Conservation (phyloP, 2,329 filamentous ascomycete genomes). For the Clathrospora elynae region DNA sequence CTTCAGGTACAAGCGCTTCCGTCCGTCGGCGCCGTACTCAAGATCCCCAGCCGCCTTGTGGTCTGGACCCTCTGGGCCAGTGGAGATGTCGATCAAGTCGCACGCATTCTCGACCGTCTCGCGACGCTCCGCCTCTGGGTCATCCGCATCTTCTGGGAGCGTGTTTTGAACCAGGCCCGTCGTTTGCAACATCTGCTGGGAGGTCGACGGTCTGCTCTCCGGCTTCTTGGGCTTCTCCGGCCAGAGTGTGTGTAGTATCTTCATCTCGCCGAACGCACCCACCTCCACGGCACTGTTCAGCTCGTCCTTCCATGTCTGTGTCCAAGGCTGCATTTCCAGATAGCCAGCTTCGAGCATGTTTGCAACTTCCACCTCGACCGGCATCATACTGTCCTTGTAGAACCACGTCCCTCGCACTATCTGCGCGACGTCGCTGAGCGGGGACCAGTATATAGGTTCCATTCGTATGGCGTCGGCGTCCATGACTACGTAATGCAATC, state of each 20-base stretch:
- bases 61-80: constrained; percentile 52
- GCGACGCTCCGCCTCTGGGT: constrained; percentile 51
- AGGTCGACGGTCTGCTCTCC: constrained; percentile 51
- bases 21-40: constrained; percentile 51
- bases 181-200: constrained; percentile 39
- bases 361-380: constrained; percentile 80
- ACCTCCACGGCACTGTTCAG: constrained; percentile 88
- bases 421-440: constrained; percentile 82
- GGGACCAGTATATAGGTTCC: constrained; percentile 98
- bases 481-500: constrained; percentile 84
- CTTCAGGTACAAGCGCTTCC: constrained; percentile 67
- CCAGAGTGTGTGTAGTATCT: constrained; percentile 85
- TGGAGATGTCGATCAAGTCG: constrained; percentile 56
- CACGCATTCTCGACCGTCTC: constrained; percentile 53
- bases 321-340: constrained; percentile 82
- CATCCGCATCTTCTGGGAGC: constrained; percentile 45
- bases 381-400: constrained; percentile 92
- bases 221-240: constrained; percentile 65
- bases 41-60: constrained; percentile 55
- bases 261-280: constrained; percentile 87
- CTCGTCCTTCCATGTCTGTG: constrained; percentile 90
- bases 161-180: constrained; percentile 40
- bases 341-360: constrained; percentile 95
- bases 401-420: constrained; percentile 95
- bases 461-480: constrained; percentile 68